Evolutionary conservation across 768 basidiomycete species (phyloP), one percentile per base, ranked within the genome.

Genomic region (Gelatoporia subvermispora): DNA sequence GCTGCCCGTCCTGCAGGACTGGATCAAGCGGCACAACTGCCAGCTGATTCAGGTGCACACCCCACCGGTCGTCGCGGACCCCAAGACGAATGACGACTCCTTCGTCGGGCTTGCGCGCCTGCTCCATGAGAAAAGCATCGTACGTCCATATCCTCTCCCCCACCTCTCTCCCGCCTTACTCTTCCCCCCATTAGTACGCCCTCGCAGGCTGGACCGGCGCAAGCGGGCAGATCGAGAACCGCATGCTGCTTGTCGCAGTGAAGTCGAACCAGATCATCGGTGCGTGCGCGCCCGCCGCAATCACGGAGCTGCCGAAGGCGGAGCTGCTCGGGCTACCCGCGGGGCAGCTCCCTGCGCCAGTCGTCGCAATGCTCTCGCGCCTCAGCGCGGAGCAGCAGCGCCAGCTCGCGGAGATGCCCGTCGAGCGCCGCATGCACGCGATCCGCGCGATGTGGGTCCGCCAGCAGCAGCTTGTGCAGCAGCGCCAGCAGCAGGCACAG

Each of bases 201-300:
- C 64, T 73, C 18, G 69, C 72, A 5, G 69, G 73, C n/a, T 82
- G 81, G 78, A 64, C 62, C 16, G 61, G 68, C 9, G 72, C 74
- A 1, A 65, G 62, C 11, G 78, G 76, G 0, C 51, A 39, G 18
- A 63, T 67, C n/a, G 70, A 72, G 23, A 69, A 68, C 21, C 77
- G 75, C 38, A 66, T 76, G 1, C 59, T 84, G 10, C 60, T 84
- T 18, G 78, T 84, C 50, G 62, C 75, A 1, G 47, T 68, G 16
- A 52, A 55, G 13, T 13, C 35, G 3, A 53, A 51, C 7, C 53
- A 52, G 18, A 62, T 82, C n/a, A 61, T 63, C 2, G 81, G 73
- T 18, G 73, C 73, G 0, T 68, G 77, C 51, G 28, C 68, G 9
- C 72, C 68, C 0, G 51, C 51, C 21, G 80, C 79, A 7, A 62